Base-by-base conservation (phyloP, 2,329 filamentous ascomycete species). In the Beauveria varroae region DNA sequence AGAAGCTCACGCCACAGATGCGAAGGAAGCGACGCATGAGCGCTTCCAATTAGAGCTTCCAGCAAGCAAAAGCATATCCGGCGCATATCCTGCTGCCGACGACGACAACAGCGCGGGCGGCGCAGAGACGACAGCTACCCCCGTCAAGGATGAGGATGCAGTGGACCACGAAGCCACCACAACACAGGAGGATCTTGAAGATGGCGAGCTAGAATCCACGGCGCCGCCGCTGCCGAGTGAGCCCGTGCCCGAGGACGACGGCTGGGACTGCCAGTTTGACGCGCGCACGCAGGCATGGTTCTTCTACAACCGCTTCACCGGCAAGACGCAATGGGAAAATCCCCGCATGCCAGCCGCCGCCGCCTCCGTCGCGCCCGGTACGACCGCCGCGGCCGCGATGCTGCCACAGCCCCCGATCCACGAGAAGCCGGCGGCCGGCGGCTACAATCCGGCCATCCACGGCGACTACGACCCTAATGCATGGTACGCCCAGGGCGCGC, bases 401-500 rank as follows among this genome's bases (percentile, higher is more conserved):
- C 72, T 64, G 63, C 73, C 63, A 49, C 73, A 67, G 67, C 74
- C 66, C 40, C 69, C 68, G 5, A 74, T 73, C 6, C 65, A 70
- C 59, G 71, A 72, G 62, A 73, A 75, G 63, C 72, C 67, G 51
- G 76, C 83, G 24, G 83, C 81, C 5, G 87, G 88, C 62, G 92
- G 93, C 64, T 99, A 99, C 77, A 96, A 98, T 71, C 95, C 95
- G 1, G 90, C 91, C 26, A 93, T 99, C 51, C 95, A 99, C 73
- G 95, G 95, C 67, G 89, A 93, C 76, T 99, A 97, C 78, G 95
- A 99, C 69, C 92, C 93, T 4, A 95, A 88, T 63, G 93, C 95
- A n/a, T 90, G 92, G 78, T 99, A 99, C 72, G 93, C 95, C 12
- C 83, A 90, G 70, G 77, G 79, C 51, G 72, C 80, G 50, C 37